Percentiles rank a stretch among this genome's conserved stretches.
Conservation (phyloP, 2,329 filamentous ascomycete genomes). For the Chaetothyriales sp. region DNA sequence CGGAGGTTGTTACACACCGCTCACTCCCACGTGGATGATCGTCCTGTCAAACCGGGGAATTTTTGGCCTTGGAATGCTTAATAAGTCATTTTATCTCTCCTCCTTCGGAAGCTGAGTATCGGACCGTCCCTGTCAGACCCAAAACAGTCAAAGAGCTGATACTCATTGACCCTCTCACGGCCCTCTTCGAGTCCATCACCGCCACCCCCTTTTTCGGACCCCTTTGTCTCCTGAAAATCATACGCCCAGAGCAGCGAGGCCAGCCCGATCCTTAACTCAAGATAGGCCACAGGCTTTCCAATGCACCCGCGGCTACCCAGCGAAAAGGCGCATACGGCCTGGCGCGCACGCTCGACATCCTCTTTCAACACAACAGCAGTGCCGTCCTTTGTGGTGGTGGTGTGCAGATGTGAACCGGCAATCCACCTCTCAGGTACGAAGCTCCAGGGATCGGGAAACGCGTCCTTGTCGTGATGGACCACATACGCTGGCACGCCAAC, state of each 20-base stretch:
- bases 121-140: constrained; percentile 2
- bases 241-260: constrained; percentile 23
- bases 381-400: constrained; percentile 21
- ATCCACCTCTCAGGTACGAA: constrained; percentile 12
- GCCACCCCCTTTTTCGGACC: not conserved
- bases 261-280: constrained; percentile 28
- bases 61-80: not conserved
- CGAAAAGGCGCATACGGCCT: constrained; percentile 44
- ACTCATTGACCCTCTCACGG: constrained; percentile 1
- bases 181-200: not conserved
- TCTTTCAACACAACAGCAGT: constrained; percentile 27
- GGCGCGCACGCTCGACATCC: constrained; percentile 42
- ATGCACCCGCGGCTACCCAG: constrained; percentile 29
- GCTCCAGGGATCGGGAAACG: constrained; percentile 18
- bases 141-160: constrained; percentile 2
- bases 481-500: constrained; percentile 22
- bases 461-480: constrained; percentile 21
- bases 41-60: too few relatives aligned
- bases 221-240: not conserved
- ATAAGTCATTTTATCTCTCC: not conserved
- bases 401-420: constrained; percentile 24
- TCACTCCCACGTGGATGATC: too few relatives aligned
- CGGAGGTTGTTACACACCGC: too few relatives aligned
- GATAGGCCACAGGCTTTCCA: constrained; percentile 29
- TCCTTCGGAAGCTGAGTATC: not conserved